phyloP scores from a whole-genome alignment of 2,329 filamentous ascomycete species.

The Trichoderma guizhouense region DNA sequence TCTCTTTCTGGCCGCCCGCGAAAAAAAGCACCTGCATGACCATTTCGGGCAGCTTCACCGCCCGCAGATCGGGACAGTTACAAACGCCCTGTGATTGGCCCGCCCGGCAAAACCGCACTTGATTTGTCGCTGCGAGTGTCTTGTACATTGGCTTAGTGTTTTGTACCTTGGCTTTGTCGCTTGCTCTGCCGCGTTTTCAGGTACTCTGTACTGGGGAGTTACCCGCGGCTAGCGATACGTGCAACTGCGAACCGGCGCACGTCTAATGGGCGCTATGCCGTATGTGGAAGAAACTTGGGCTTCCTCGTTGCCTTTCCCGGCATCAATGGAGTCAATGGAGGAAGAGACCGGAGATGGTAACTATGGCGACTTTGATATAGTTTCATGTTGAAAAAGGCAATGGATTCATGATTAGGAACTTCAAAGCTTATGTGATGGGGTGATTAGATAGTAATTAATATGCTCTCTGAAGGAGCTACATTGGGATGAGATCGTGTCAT shows the following conservation, averaged over 20 bases:
- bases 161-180: neutral
- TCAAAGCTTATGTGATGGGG: neutral
- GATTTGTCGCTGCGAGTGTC: neutral
- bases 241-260: slow-evolving; percentile 1
- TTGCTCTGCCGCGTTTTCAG: neutral
- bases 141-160: neutral
- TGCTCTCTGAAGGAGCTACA: neutral
- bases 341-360: neutral
- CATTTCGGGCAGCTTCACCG: slow-evolving; percentile 16
- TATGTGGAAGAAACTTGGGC: slow-evolving; percentile 2
- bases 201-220: neutral
- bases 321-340: neutral
- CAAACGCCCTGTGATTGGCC: slow-evolving; percentile 12
- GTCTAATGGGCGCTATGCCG: slow-evolving; percentile 13
- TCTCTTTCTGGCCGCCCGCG: neutral
- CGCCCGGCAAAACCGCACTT: neutral
- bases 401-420: neutral
- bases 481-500: neutral
- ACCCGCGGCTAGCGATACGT: neutral
- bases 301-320: neutral
- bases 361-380: neutral
- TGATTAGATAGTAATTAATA: neutral
- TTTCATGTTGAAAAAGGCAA: neutral
- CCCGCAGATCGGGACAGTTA: slow-evolving; percentile 13
- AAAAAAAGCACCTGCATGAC: slow-evolving; percentile 1